Conservation (phyloP, 345 rosid genomes). For the Hibiscus tridactylites region DNA sequence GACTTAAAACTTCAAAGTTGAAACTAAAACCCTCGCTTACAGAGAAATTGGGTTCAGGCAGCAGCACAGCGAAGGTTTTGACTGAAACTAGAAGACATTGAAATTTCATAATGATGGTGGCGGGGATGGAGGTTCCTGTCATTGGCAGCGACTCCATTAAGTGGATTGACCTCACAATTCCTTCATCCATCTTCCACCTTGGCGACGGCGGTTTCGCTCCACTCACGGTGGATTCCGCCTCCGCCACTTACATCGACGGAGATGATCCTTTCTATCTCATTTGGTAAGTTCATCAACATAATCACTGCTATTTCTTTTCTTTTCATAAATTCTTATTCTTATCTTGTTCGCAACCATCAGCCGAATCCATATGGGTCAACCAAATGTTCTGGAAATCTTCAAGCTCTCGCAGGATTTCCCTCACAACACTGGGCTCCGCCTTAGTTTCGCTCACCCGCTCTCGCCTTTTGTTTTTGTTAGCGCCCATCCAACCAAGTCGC, state of each 20-base stretch:
- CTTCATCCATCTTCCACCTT: conserved; percentile 17
- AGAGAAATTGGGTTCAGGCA: not conserved
- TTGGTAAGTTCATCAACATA: conserved; percentile 26
- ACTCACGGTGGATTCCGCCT: conserved; percentile 41
- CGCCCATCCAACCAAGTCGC: conserved; percentile 21
- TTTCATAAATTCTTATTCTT: not conserved
- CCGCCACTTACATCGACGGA: conserved; percentile 35
- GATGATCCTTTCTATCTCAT: conserved; percentile 37
- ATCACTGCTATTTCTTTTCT: not conserved
- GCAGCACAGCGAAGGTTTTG: not conserved
- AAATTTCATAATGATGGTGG: conserved; percentile 5
- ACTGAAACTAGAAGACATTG: not conserved
- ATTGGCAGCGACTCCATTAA: conserved; percentile 53
- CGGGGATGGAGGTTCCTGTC: conserved; percentile 71
- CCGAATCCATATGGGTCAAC: conserved; percentile 43
- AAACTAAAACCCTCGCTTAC: not conserved
- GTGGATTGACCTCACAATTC: conserved; percentile 57
- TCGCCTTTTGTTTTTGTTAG: conserved; percentile 62
- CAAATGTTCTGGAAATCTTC: conserved; percentile 52
- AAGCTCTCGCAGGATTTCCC: conserved; percentile 53
- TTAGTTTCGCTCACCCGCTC: conserved; percentile 51
- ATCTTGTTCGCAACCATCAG: conserved; percentile 15
- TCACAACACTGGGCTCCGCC: conserved; percentile 40
- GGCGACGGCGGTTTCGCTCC: conserved; percentile 22
- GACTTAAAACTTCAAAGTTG: not conserved